Percentiles rank a stretch among this genome's conserved stretches.
phyloP scores from a whole-genome alignment of 2,329 filamentous ascomycete genomes.

The Trichophyton equinum region DNA sequence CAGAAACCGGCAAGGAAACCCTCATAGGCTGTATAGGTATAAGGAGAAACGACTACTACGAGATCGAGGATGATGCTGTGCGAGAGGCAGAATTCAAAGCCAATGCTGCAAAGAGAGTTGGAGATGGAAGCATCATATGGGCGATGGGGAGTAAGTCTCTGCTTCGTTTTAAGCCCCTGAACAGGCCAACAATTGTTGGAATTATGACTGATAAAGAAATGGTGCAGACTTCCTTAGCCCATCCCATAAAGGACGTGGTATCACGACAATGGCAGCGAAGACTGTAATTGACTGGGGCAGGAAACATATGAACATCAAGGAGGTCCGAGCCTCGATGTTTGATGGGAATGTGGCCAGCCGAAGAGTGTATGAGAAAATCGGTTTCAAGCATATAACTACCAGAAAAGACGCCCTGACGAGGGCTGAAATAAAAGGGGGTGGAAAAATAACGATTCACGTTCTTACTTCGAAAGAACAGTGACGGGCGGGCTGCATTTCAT shows the following conservation, averaged over 20 bases:
- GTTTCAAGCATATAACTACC: neutral
- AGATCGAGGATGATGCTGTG: slow-evolving; percentile 5
- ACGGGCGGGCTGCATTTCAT: neutral
- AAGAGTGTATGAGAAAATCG: slow-evolving; percentile 10
- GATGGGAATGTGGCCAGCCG: slow-evolving; percentile 9
- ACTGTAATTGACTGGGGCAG: slow-evolving; percentile 7
- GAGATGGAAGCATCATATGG: slow-evolving; percentile 10
- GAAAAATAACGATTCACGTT: slow-evolving; percentile 1
- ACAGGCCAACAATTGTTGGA: too few species aligned
- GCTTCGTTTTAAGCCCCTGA: neutral
- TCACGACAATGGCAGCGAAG: slow-evolving; percentile 7
- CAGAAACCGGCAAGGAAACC: slow-evolving; percentile 3
- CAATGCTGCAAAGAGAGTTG: slow-evolving; percentile 5
- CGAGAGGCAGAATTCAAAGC: neutral
- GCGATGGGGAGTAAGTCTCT: slow-evolving; percentile 7
- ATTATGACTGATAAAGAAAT: neutral
- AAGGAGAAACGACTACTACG: slow-evolving; percentile 2
- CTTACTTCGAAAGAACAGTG: slow-evolving; percentile 2
- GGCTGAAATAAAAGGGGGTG: slow-evolving; percentile 8
- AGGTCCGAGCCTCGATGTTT: slow-evolving; percentile 3
- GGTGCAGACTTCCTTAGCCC: slow-evolving; percentile 7
- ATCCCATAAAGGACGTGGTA: slow-evolving; percentile 9
- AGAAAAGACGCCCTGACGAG: neutral
- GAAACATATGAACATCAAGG: slow-evolving; percentile 7
- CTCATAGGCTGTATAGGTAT: slow-evolving; percentile 7